Evolutionary conservation across 306 rosid genomes (phyloP).

Genomic region (Acmispon strigosus): DNA sequence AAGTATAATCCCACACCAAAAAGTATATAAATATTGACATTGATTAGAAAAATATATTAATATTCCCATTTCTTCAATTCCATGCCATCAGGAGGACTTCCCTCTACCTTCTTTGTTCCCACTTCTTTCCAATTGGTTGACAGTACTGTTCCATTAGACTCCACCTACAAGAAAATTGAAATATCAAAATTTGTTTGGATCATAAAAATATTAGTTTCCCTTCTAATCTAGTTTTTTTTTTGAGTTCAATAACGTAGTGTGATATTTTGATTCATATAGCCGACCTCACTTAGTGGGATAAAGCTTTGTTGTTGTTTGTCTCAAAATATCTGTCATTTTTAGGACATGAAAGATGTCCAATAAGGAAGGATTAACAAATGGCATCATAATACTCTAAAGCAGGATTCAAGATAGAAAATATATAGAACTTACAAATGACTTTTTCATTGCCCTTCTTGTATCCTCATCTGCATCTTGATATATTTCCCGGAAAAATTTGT

Average conservation of each 20-base stretch:
- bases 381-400: neutral
- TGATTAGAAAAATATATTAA: conserved; percentile 14
- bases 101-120: conserved; percentile 84
- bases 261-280: too few species aligned
- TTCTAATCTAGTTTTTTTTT: too few species aligned
- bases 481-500: conserved; percentile 85
- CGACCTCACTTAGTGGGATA: too few species aligned
- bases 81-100: conserved; percentile 98
- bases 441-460: conserved; percentile 84
- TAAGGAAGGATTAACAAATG: neutral
- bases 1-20: conserved; percentile 22
- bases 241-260: too few species aligned
- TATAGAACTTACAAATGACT: conserved; percentile 68
- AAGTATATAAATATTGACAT: neutral
- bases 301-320: too few species aligned
- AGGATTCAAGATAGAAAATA: neutral
- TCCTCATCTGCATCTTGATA: conserved; percentile 93
- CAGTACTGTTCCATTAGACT: conserved; percentile 86
- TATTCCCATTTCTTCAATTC: conserved; percentile 88
- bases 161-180: conserved; percentile 43
- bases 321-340: too few species aligned
- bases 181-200: neutral
- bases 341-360: neutral
- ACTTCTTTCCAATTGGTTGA: conserved; percentile 99
- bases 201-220: too few species aligned